phyloP scores from a whole-genome alignment of 768 basidiomycete genomes.

The Lactifluus piperatus region DNA sequence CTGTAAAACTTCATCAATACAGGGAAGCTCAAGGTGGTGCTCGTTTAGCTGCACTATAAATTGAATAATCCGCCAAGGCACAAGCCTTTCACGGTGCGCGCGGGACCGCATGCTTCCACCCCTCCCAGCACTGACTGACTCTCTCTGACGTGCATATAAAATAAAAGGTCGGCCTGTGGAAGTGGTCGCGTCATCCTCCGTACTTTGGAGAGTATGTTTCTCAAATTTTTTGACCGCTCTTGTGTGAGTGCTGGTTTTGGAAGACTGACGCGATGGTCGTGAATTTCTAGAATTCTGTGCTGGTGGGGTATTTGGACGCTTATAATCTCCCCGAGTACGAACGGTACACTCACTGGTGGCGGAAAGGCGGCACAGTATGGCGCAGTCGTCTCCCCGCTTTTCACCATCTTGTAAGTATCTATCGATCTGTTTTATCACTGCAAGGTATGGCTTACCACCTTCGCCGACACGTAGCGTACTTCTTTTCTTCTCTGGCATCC shows the following conservation, averaged over 20 bases:
- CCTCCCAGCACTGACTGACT: not conserved
- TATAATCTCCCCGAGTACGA: slow-evolving; percentile 47
- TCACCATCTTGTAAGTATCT: slow-evolving; percentile 48
- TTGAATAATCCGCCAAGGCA: not conserved
- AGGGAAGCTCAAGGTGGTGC: not conserved
- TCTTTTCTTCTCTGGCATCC: slow-evolving; percentile 63
- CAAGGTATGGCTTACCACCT: slow-evolving; percentile 21
- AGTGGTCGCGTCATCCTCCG: slow-evolving; percentile 55
- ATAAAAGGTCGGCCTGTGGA: slow-evolving; percentile 46
- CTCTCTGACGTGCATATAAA: slow-evolving; percentile 24
- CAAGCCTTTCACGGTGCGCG: slow-evolving; percentile 2
- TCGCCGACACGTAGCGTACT: slow-evolving; percentile 34
- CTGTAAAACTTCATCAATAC: not conserved
- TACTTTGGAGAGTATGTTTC: slow-evolving; percentile 60
- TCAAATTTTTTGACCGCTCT: not conserved
- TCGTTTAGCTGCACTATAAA: not conserved
- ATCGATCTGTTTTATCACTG: not conserved
- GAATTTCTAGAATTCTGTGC: slow-evolving; percentile 40
- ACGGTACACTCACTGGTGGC: slow-evolving; percentile 34
- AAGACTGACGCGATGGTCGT: not conserved
- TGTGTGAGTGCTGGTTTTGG: not conserved
- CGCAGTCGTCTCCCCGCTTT: slow-evolving; percentile 50
- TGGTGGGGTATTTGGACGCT: slow-evolving; percentile 63
- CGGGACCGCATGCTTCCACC: no score
- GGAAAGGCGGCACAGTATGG: slow-evolving; percentile 50